phyloP scores from a whole-genome alignment of 352 stramenopile genomes.

The Phytophthora hybrid region DNA sequence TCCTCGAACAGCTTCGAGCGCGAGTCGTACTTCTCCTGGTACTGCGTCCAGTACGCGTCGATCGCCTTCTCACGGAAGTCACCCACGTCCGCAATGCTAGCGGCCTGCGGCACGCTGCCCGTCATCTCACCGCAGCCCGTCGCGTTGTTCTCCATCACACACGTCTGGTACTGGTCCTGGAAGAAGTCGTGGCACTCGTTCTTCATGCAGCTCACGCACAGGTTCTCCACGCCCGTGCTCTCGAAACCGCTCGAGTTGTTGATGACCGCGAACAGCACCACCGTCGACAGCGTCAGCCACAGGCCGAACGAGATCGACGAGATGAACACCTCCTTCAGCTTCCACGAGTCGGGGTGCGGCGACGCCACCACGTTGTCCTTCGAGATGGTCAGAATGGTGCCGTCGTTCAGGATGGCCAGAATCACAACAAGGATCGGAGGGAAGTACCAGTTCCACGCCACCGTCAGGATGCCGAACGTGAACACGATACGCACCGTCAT shows the following conservation, averaged over 20 bases:
- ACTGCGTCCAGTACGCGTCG: slow-evolving; percentile 53
- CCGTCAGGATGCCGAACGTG: slow-evolving; percentile 89
- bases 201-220: slow-evolving; percentile 70
- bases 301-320: slow-evolving; percentile 72
- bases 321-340: slow-evolving; percentile 77
- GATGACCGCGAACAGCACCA: slow-evolving; percentile 67
- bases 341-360: slow-evolving; percentile 74
- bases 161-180: slow-evolving; percentile 58
- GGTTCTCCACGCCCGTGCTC: slow-evolving; percentile 59
- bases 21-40: slow-evolving; percentile 59
- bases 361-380: slow-evolving; percentile 79
- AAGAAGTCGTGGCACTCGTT: slow-evolving; percentile 71
- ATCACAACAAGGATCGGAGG: slow-evolving; percentile 91
- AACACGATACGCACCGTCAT: slow-evolving; percentile 91
- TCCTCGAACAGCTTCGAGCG: slow-evolving; percentile 62
- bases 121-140: slow-evolving; percentile 71
- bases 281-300: slow-evolving; percentile 71
- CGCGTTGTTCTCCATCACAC: slow-evolving; percentile 54
- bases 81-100: slow-evolving; percentile 47
- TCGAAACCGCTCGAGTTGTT: slow-evolving; percentile 73
- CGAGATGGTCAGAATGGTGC: slow-evolving; percentile 86
- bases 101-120: slow-evolving; percentile 51
- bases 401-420: slow-evolving; percentile 92
- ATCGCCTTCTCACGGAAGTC: slow-evolving; percentile 50
- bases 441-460: slow-evolving; percentile 91